Base-by-base conservation (phyloP, 306 rosid species). In the Lathyrus tuberosus region DNA sequence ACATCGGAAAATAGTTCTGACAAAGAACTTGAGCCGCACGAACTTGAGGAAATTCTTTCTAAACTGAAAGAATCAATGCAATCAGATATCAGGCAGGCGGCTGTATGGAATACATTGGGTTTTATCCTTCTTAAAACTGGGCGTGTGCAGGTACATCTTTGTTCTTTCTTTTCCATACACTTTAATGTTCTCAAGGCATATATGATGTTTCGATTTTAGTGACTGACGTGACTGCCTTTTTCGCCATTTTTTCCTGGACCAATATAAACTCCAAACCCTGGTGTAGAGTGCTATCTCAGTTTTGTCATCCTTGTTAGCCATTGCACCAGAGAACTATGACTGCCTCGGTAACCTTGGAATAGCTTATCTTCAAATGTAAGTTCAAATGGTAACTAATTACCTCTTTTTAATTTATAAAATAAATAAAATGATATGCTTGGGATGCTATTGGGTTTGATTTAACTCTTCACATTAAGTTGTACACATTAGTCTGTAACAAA, bases 91-190 rank as follows among this genome's bases (percentile, higher is more conserved):
- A 84, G 95, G 68, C 98, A 90, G 82, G 88, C 96, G 53, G 91
- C 95, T 80, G 83, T 94, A 18, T 94, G 98, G 98, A 94, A 90
- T 78, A 86, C 96, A 40, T 84, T 94, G 14, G 98, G 98, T 76
- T 83, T 83, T 76, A 83, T 94, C 49, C 94, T 90, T 77, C 89
- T 90, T 53, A 84, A 88, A 85, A 85, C 86, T 74, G 92, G 96
- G 48, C 97, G 97, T 20, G 71, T 90, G 76, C 88, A 85, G 96
- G 98, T 90, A 77, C 70, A 33, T 20, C 22, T 59, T 43, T 80
- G 28, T 33, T 65, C 66, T 8, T 68, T 75, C 18, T 42, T 65
- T 74, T 72, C 38, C 6, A 0, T 58, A 59, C 78, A 69, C 69
- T 38, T 70, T 53, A 58, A 62, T 54, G 47, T 46, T 67, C 35